Evolutionary conservation across 768 basidiomycete species (phyloP).

Genomic region (Gyrodon lividus): DNA sequence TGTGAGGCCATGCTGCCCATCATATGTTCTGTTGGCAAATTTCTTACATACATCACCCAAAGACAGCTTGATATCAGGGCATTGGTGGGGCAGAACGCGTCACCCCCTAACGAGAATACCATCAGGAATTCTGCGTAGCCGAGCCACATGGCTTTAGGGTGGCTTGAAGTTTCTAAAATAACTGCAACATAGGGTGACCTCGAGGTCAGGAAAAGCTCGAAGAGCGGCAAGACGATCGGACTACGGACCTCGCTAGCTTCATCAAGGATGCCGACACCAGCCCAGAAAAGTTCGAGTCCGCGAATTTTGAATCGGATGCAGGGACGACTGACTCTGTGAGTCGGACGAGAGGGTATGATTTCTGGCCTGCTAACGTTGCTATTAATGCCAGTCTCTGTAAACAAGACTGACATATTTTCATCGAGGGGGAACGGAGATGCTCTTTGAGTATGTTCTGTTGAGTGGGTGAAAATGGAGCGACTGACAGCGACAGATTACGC

Average conservation of each 20-base stretch:
- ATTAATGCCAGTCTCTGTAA: no score
- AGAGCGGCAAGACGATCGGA: no score
- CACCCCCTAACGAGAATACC: background rate
- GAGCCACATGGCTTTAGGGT: conserved; percentile 3
- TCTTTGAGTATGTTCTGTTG: no score
- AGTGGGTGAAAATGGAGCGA: no score
- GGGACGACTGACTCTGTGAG: background rate
- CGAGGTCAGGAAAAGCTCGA: no score
- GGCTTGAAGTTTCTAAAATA: background rate
- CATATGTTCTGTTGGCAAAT: background rate
- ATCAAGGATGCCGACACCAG: background rate
- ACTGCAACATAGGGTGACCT: background rate
- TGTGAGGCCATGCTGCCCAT: conserved; percentile 21
- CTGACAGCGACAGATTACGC: no score
- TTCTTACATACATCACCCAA: no score
- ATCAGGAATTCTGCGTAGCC: no score
- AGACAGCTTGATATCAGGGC: no score
- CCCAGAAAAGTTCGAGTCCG: background rate
- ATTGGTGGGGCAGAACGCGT: background rate
- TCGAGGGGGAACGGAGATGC: no score
- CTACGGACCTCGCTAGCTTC: no score
- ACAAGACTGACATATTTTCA: no score
- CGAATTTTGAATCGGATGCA: background rate
- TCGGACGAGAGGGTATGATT: background rate
- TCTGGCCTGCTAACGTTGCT: background rate